Percentiles rank a stretch among this genome's conserved stretches.
These are phyloP conservation scores for Pisolithus orientalis DNA, from an alignment of 768 basidiomycete genomes.

Conservation along the genomic window DNA sequence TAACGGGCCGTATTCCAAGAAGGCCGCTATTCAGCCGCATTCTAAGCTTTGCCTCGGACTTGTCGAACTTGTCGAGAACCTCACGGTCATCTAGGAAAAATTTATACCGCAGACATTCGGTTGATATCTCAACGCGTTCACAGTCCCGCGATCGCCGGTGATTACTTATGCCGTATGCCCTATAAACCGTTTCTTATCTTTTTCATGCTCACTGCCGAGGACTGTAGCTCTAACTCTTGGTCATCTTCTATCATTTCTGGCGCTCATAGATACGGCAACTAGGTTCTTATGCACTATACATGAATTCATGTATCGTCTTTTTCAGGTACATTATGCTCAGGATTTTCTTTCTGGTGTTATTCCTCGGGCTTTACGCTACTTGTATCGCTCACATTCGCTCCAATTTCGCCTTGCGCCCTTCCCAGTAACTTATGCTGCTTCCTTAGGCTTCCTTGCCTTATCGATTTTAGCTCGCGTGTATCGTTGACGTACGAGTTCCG, in stretches of 20 bases:
- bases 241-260: neutral
- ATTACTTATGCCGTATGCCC: neutral
- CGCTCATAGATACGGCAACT: slow-evolving; percentile 18
- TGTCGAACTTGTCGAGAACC: slow-evolving; percentile 14
- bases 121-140: slow-evolving; percentile 24
- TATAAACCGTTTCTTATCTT: neutral
- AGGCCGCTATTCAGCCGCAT: slow-evolving; percentile 28
- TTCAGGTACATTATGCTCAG: slow-evolving; percentile 11
- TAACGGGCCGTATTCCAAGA: slow-evolving; percentile 29
- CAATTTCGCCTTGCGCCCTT: neutral
- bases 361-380: slow-evolving; percentile 1
- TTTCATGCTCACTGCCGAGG: neutral
- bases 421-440: slow-evolving; percentile 20
- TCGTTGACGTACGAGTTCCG: slow-evolving; percentile 19
- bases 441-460: neutral
- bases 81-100: slow-evolving; percentile 24
- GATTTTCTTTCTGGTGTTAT: neutral
- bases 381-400: slow-evolving; percentile 7
- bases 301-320: slow-evolving; percentile 22
- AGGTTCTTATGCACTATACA: slow-evolving; percentile 11
- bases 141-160: slow-evolving; percentile 17
- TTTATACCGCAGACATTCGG: slow-evolving; percentile 47
- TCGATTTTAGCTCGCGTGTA: slow-evolving; percentile 1
- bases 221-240: slow-evolving; percentile 1
- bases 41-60: slow-evolving; percentile 44